A percentile compares a stretch with the other conserved stretches of the same genome.
phyloP scores from a whole-genome alignment of 768 basidiomycete genomes.

The Cyathus striatus region DNA sequence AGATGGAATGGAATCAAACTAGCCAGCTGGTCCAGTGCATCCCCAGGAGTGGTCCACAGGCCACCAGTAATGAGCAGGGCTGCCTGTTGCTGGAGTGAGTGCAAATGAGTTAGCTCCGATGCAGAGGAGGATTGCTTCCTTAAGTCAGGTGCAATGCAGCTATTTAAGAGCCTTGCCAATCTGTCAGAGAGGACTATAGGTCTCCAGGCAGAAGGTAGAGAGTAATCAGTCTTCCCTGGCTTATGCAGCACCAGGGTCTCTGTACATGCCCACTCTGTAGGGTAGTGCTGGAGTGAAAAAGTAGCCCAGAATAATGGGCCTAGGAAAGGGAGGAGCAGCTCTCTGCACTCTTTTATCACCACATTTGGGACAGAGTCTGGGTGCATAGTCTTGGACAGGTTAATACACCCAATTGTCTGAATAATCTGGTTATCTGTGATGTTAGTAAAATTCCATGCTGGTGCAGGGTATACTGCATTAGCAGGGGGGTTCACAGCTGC shows the following conservation, averaged over 20 bases:
- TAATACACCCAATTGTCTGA: conserved; percentile 14
- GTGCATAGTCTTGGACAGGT: conserved; percentile 25
- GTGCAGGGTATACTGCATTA: conserved; percentile 8
- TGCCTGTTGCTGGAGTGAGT: conserved; percentile 6
- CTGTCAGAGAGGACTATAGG: conserved; percentile 25
- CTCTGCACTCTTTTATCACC: conserved; percentile 16
- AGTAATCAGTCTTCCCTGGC: conserved; percentile 27
- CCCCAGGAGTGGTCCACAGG: conserved; percentile 8
- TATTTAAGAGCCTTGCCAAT: conserved; percentile 11
- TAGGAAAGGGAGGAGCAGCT: conserved; percentile 18
- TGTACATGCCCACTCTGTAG: conserved; percentile 5
- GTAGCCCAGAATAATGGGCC: conserved; percentile 23
- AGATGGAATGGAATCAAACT: conserved; percentile 13
- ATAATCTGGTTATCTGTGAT: conserved; percentile 20
- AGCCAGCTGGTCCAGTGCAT: conserved; percentile 14
- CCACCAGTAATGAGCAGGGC: conserved; percentile 11
- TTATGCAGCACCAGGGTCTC: conserved; percentile 25
- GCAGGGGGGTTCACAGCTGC: conserved; percentile 10
- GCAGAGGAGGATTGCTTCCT: conserved; percentile 3
- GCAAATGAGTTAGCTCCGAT: too few relatives aligned
- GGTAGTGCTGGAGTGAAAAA: conserved; percentile 16
- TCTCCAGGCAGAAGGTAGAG: conserved; percentile 20
- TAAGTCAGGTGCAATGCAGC: conserved; percentile 14
- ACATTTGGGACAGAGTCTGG: conserved; percentile 18
- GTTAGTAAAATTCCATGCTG: neutral